Conservation (phyloP, 495 filamentous ascomycete genomes). For the Penicillium herquei region DNA sequence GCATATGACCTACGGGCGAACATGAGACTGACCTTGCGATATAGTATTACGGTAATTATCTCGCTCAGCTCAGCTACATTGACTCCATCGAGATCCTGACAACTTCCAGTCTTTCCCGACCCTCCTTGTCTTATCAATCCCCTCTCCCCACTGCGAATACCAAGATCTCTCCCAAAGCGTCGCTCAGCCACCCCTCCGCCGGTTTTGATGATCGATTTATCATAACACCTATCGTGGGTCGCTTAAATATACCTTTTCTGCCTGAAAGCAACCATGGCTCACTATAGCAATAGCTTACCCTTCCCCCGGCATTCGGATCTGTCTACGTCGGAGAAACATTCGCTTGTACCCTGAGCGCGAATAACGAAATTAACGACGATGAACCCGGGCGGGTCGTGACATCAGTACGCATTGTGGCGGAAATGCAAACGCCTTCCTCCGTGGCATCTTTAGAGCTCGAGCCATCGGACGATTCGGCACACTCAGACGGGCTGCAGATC, state of each 20-base stretch:
- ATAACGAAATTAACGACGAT: slow-evolving; percentile 67
- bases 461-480: slow-evolving; percentile 33
- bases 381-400: slow-evolving; percentile 56
- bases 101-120: slow-evolving; percentile 50
- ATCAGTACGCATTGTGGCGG: slow-evolving; percentile 78
- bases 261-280: not conserved
- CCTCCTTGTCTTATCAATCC: slow-evolving; percentile 55
- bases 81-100: slow-evolving; percentile 13
- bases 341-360: slow-evolving; percentile 88
- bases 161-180: slow-evolving; percentile 49
- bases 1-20: not conserved
- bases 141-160: slow-evolving; percentile 53
- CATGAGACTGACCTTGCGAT: slow-evolving; percentile 4
- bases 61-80: not conserved
- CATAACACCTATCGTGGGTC: slow-evolving; percentile 56
- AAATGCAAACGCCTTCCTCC: slow-evolving; percentile 87
- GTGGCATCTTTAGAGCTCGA: slow-evolving; percentile 56
- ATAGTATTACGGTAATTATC: slow-evolving; percentile 44
- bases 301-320: slow-evolving; percentile 88
- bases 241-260: not conserved
- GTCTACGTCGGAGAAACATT: slow-evolving; percentile 97
- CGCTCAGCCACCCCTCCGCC: slow-evolving; percentile 52
- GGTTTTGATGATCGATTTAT: slow-evolving; percentile 52
- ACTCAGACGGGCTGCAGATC: slow-evolving; percentile 53
- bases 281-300: slow-evolving; percentile 59